Evolutionary conservation across 1,284 basidiomycete species (phyloP).

Genomic region (Naganishia albida): DNA sequence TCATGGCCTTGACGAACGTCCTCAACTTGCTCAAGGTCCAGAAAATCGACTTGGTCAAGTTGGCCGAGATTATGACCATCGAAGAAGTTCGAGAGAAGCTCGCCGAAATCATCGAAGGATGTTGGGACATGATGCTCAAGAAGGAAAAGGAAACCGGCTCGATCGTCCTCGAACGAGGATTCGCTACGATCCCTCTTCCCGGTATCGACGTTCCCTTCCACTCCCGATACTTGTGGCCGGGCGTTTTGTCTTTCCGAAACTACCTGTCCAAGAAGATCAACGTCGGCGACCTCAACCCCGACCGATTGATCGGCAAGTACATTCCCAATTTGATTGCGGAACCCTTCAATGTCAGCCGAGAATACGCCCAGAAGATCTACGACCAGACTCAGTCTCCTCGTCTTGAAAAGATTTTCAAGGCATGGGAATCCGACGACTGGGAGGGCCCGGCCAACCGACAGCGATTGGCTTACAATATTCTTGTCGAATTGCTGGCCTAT

Average conservation of each 20-base stretch:
- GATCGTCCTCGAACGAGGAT: constrained; percentile 93
- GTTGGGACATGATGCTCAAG: constrained; percentile 69
- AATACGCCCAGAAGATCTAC: constrained; percentile 92
- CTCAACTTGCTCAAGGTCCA: constrained; percentile 95
- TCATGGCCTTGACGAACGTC: constrained; percentile 93
- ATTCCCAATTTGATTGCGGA: constrained; percentile 96
- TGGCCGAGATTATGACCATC: constrained; percentile 56
- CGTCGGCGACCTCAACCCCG: constrained; percentile 81
- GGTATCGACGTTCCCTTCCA: constrained; percentile 99
- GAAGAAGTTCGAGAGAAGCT: constrained; percentile 61
- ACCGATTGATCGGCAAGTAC: constrained; percentile 89
- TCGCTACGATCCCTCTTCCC: constrained; percentile 91
- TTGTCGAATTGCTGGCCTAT: constrained; percentile 94
- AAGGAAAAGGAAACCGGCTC: constrained; percentile 77
- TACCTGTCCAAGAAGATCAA: constrained; percentile 99
- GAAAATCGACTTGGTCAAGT: constrained; percentile 94
- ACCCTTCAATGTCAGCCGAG: constrained; percentile 85
- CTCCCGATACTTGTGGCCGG: constrained; percentile 94
- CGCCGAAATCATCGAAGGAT: constrained; percentile 85
- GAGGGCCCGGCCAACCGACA: constrained; percentile 76
- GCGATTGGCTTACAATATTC: constrained; percentile 88
- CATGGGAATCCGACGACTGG: constrained; percentile 94
- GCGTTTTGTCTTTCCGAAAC: constrained; percentile 74
- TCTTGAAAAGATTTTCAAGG: constrained; percentile 86
- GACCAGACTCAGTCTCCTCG: constrained; percentile 91